Percentiles rank a stretch among this genome's conserved stretches.
Evolutionary conservation across 805 yeast species (phyloP).

Genomic region (Vanderwaltozyma polyspora): DNA sequence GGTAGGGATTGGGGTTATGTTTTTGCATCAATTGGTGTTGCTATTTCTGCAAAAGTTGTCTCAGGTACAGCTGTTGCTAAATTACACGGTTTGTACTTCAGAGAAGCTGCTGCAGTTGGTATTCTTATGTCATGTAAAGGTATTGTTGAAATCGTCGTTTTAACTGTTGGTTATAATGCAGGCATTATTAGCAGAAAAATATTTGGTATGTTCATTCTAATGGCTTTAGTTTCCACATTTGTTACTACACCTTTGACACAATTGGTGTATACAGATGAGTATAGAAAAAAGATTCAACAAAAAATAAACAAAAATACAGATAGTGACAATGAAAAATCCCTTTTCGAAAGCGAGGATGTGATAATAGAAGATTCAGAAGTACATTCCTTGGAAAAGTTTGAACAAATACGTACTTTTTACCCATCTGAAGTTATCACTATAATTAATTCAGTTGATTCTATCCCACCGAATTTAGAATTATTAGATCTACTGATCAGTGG

Average conservation of each 20-base stretch:
- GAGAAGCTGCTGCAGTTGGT: constrained; percentile 70
- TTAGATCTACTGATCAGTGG: constrained; percentile 15
- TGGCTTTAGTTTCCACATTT: constrained; percentile 72
- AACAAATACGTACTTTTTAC: constrained; percentile 12
- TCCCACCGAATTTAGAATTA: constrained; percentile 23
- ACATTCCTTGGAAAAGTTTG: constrained; percentile 8
- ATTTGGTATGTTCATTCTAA: constrained; percentile 71
- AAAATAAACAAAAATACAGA: constrained; percentile 2
- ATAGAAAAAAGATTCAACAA: constrained; percentile 37
- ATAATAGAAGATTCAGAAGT: constrained; percentile 1
- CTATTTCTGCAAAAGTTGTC: constrained; percentile 52
- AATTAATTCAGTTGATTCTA: constrained; percentile 22
- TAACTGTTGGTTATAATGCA: constrained; percentile 63
- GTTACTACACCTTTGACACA: constrained; percentile 68
- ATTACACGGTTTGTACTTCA: constrained; percentile 50
- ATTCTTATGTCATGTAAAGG: constrained; percentile 83
- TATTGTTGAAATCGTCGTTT: constrained; percentile 72
- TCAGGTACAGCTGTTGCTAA: constrained; percentile 63
- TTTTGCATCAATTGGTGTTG: constrained; percentile 54
- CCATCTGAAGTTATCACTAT: constrained; percentile 14
- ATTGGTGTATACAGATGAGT: constrained; percentile 47
- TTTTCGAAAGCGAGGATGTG: neutral
- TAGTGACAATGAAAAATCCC: neutral
- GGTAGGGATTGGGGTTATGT: constrained; percentile 76
- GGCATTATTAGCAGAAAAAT: constrained; percentile 52